Conservation (phyloP, 2,329 filamentous ascomycete species). For the Fusarium algeriense region DNA sequence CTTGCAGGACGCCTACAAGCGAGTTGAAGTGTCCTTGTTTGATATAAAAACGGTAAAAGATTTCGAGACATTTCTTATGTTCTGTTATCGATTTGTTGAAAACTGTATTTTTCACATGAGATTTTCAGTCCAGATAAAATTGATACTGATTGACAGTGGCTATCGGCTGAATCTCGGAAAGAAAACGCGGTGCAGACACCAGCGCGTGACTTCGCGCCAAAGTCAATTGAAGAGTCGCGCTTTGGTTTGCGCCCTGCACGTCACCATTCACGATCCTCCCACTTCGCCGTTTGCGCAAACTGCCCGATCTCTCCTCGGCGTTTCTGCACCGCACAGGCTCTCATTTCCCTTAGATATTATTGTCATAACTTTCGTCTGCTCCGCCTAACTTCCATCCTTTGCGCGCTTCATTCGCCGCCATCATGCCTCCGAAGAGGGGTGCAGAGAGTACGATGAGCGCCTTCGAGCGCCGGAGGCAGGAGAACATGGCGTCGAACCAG, state of each 20-base stretch:
- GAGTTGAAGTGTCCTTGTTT: slow-evolving; percentile 70
- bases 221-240: slow-evolving; percentile 45
- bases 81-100: not conserved
- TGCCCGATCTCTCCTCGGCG: not conserved
- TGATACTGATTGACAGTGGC: slow-evolving; percentile 2
- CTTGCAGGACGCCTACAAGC: slow-evolving; percentile 45
- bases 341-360: no score
- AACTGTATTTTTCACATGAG: slow-evolving; percentile 21
- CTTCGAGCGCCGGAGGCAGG: slow-evolving; percentile 85
- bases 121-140: slow-evolving; percentile 28
- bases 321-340: not conserved
- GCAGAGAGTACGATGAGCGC: slow-evolving; percentile 72
- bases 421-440: slow-evolving; percentile 60
- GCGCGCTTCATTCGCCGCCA: not conserved
- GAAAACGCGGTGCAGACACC: slow-evolving; percentile 12
- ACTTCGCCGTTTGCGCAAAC: slow-evolving; percentile 3
- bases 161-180: slow-evolving; percentile 40
- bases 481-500: slow-evolving; percentile 89
- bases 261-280: slow-evolving; percentile 30
- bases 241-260: slow-evolving; percentile 27
- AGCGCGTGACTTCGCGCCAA: slow-evolving; percentile 52
- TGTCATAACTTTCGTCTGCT: not conserved
- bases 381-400: not conserved
- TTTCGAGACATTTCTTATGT: slow-evolving; percentile 59
- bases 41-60: slow-evolving; percentile 77